Conservation (phyloP, 2,329 filamentous ascomycete genomes). For the Westerdykella sp. region DNA sequence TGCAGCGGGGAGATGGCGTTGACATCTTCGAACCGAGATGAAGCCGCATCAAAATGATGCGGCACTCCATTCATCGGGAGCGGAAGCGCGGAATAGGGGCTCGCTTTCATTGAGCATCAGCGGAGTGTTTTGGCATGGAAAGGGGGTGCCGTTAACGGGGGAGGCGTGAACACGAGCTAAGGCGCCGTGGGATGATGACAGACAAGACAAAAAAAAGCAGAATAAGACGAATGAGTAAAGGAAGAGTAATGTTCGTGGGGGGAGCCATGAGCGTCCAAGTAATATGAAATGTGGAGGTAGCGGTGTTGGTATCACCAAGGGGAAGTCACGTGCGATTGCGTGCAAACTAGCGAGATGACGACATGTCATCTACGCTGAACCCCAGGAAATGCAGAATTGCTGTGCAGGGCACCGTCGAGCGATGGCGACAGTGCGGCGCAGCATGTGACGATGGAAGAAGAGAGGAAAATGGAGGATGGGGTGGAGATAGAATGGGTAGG, state of each 20-base stretch:
- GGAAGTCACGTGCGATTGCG: constrained; percentile 18
- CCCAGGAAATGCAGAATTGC: constrained; percentile 1
- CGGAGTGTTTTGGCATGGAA: constrained; percentile 9
- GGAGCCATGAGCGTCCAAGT: background rate
- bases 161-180: background rate
- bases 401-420: background rate
- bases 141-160: background rate
- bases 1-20: constrained; percentile 25
- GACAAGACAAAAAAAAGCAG: background rate
- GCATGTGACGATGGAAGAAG: background rate
- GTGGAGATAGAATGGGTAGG: background rate
- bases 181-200: constrained; percentile 1
- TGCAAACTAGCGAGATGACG: constrained; percentile 13
- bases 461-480: background rate
- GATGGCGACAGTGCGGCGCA: constrained; percentile 1
- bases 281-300: background rate
- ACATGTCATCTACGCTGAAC: constrained; percentile 6
- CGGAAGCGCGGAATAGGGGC: constrained; percentile 21
- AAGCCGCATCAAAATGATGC: constrained; percentile 18
- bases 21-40: constrained; percentile 26
- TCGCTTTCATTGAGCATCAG: constrained; percentile 24
- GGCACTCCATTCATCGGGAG: constrained; percentile 23
- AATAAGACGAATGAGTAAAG: background rate
- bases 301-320: background rate
- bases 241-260: constrained; percentile 2